phyloP scores from a whole-genome alignment of 1,139 yeast genomes.

The Keqinozyma sinolaborantium region DNA sequence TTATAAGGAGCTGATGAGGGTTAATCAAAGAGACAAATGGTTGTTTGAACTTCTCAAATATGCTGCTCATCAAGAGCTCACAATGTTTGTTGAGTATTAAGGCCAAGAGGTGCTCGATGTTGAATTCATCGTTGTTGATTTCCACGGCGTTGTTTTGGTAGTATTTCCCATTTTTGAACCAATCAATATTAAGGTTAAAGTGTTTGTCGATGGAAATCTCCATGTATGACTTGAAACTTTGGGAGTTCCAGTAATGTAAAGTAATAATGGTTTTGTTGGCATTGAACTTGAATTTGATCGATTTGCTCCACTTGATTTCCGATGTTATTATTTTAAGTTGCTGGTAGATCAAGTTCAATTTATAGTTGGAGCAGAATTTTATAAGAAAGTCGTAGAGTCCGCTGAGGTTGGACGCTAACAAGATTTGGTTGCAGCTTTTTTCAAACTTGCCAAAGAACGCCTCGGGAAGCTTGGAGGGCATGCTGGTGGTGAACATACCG shows the following conservation, averaged over 20 bases:
- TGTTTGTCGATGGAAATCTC: conserved; percentile 62
- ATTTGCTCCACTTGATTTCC: conserved; percentile 55
- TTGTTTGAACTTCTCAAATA: conserved; percentile 14
- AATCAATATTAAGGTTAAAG: conserved; percentile 54
- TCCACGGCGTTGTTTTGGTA: conserved; percentile 5
- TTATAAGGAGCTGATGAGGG: conserved; percentile 35
- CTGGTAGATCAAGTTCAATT: conserved; percentile 64
- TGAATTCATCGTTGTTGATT: conserved; percentile 20
- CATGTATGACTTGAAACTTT: conserved; percentile 45
- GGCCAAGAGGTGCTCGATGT: conserved; percentile 33
- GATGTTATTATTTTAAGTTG: conserved; percentile 60
- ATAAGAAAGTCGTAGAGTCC: conserved; percentile 69
- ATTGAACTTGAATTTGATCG: conserved; percentile 62
- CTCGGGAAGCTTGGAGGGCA: conserved; percentile 30
- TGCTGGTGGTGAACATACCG: conserved; percentile 24
- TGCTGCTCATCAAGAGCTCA: conserved; percentile 25
- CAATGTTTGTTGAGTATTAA: conserved; percentile 37
- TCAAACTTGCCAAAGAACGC: conserved; percentile 48
- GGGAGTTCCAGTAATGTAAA: conserved; percentile 67
- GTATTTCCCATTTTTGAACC: conserved; percentile 61
- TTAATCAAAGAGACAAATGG: conserved; percentile 15
- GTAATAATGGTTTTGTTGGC: conserved; percentile 46
- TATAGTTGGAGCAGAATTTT: conserved; percentile 69
- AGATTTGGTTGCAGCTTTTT: conserved; percentile 51
- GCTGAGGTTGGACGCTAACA: conserved; percentile 49